These are phyloP conservation scores for Hanseniaspora thailandica DNA, from an alignment of 805 yeast genomes.

Conservation along the genomic window DNA sequence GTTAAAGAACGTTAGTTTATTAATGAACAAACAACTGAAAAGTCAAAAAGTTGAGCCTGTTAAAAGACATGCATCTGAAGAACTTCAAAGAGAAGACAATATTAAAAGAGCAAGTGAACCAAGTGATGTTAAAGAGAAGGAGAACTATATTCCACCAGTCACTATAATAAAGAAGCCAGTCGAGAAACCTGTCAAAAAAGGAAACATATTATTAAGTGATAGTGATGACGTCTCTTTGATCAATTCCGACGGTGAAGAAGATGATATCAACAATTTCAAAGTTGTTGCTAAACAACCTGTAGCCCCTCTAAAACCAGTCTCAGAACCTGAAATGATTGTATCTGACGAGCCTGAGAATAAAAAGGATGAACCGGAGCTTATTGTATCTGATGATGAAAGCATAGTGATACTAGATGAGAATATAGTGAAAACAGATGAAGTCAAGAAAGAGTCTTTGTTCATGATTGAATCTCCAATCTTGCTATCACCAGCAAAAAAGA, in stretches of 20 bases:
- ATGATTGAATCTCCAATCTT: not conserved
- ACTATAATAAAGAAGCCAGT: not conserved
- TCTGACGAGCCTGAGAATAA: not conserved
- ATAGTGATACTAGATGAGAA: not conserved
- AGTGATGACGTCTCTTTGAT: not conserved
- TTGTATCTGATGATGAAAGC: not conserved
- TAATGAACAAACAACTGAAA: slow-evolving; percentile 7
- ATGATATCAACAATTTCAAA: not conserved
- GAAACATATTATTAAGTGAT: not conserved
- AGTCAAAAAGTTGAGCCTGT: not conserved
- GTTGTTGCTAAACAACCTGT: not conserved
- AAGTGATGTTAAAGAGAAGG: not conserved
- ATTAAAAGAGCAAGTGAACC: not conserved
- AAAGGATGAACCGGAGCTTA: not conserved
- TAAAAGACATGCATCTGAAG: not conserved
- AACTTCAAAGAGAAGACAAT: not conserved
- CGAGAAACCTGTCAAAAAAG: not conserved
- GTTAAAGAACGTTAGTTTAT: not conserved
- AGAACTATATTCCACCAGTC: not conserved
- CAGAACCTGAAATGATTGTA: not conserved
- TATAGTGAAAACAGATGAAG: not conserved
- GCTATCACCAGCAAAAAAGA: not conserved
- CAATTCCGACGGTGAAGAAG: not conserved
- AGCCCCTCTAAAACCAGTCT: not conserved
- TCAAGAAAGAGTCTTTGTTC: not conserved